Evolutionary conservation across 208 protist genomes (phyloP), one percentile per base, ranked within the genome.

Genomic region (Leishmania mexicana): DNA sequence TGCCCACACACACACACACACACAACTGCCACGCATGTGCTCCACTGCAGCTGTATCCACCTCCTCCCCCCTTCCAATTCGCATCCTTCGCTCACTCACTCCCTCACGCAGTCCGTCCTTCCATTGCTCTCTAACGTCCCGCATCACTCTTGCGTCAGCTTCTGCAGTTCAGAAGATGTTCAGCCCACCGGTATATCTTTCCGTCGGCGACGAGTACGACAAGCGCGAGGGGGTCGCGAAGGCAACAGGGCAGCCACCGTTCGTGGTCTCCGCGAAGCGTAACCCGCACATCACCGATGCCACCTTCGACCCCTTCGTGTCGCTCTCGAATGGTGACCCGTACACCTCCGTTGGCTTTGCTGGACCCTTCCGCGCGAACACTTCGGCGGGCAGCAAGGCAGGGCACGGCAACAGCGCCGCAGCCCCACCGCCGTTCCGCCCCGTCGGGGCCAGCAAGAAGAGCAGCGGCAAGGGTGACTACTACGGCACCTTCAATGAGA

Each of bases 151-250:
- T 21, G 31, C 60, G 40, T 67, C 11, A 4, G 0, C 47, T 17
- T 21, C 24, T 11, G 31, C 51, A 0, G 53, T 10, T 70, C 28
- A 21, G 28, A 81, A 57, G 11, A 96, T 96, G 93, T 96, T 97
- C 84, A 96, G 93, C 65, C 81, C 79, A 3, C 92, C 95, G 2
- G 89, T 89, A 10, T 98, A 93, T 86, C 84, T 98, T 28, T 89
- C 87, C 67, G 85, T 97, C 68, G 94, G 94, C 7, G 96, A 98
- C 81, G 95, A 97, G 85, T 98, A 97, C 87, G 96, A 98, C 80
- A 97, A 98, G 85, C 90, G 78, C 51, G 83, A 67, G 73, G 57
- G 10, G 17, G 28, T 28, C 65, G 47, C 57, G 49, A 81, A 88
- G 54, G 28, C 76, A 3, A 81, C 28, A 79, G 80, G 49, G 42